Evolutionary conservation across 2,329 filamentous ascomycete genomes (phyloP), one percentile per base, ranked within the genome.

Genomic region (Rutstroemia sp.): DNA sequence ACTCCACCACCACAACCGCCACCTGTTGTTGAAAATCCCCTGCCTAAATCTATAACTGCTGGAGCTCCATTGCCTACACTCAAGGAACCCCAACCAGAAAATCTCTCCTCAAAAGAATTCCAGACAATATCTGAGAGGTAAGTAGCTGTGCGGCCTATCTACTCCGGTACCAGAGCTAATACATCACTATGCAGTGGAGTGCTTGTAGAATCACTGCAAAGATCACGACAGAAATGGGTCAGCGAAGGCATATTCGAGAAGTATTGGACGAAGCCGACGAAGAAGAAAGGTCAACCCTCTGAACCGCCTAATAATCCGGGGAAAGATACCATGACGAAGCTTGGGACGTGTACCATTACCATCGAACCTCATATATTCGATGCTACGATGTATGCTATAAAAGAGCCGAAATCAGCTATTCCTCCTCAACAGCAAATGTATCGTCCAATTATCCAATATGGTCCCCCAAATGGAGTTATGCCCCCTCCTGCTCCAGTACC

Each of bases 361-460:
- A 83, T 92, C 58, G 89, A 92, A 69, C 89, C 89, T 46, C 88
- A 94, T 67, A 81, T 88, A 45, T 82, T 94, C 63, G 87, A 91
- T 62, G 88, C 87, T 16, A 86, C 81, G 48, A 81, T 91, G 75
- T 91, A 79, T 67, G 79, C 81, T 19, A 83, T 90, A 57, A 87
- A 88, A 66, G 84, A 87, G 53, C 76, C 74, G 7, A 70, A 73
- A 50, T 57, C 62, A 16, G 38, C 55, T 8, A 14, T 48, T 52
- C 64, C 40, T 23, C 72, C 70, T 58, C 68, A 64, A 47, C 51
- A 64, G 30, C 60, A 61, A 45, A 65, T 66, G 59, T 71, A 73
- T 58, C 78, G 83, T 45, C 83, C 83, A 3, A 76, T 86, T 39
- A 72, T 86, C 55, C 83, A 86, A 64, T 87, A 86, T 65, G 83